Percentiles rank a stretch among this genome's conserved stretches.
phyloP scores from a whole-genome alignment of 441 rosid genomes.

The Breynia disticha region DNA sequence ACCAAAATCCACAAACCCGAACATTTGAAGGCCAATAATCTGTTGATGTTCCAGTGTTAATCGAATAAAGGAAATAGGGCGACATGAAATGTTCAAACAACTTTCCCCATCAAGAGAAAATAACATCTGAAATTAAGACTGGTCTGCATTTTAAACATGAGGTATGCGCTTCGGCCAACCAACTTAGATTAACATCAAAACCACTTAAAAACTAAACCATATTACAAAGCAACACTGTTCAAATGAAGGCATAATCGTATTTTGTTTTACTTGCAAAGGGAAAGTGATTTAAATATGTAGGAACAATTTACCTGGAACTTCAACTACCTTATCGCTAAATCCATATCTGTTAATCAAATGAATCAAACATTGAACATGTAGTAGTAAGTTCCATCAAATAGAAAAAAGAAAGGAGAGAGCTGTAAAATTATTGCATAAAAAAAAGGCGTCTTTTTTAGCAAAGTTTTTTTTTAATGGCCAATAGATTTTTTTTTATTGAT shows the following conservation, averaged over 20 bases:
- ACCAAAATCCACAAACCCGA: constrained; percentile 83
- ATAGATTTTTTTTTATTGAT: neutral
- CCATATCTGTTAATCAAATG: constrained; percentile 59
- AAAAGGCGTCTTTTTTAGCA: neutral
- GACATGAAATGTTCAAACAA: neutral
- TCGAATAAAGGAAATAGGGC: constrained; percentile 8
- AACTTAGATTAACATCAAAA: too few relatives aligned
- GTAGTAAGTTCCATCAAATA: neutral
- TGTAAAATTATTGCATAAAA: neutral
- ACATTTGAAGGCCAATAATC: constrained; percentile 83
- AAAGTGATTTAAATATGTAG: constrained; percentile 2
- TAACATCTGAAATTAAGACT: neutral
- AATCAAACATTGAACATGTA: constrained; percentile 7
- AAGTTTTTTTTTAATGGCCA: neutral
- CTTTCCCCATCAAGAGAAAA: neutral
- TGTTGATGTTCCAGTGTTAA: constrained; percentile 21
- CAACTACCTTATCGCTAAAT: constrained; percentile 84
- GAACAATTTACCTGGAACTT: constrained; percentile 59
- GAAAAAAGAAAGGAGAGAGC: neutral
- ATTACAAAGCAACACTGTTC: too few relatives aligned
- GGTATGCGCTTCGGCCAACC: too few relatives aligned
- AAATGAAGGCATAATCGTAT: neutral
- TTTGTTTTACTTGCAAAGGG: constrained; percentile 1
- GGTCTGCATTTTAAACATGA: too few relatives aligned
- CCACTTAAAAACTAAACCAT: too few relatives aligned